Conservation (phyloP, 2,329 filamentous ascomycete genomes). For the Onygena corvina region DNA sequence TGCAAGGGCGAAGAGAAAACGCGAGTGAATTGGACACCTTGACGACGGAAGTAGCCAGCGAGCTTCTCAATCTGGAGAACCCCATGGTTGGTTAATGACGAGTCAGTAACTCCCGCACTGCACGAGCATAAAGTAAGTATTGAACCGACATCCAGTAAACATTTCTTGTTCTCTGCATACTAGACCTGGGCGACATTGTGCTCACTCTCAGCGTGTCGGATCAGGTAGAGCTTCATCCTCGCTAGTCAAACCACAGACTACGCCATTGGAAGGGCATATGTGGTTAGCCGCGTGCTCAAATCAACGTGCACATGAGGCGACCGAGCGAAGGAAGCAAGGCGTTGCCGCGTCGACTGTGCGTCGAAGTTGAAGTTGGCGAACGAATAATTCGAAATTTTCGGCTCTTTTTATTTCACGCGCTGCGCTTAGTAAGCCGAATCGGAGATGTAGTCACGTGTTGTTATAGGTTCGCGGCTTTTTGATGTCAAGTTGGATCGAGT, state of each 20-base stretch:
- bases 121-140: conserved; percentile 6
- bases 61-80: conserved; percentile 41
- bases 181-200: conserved; percentile 60
- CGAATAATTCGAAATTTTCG: not conserved
- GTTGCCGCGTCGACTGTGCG: not conserved
- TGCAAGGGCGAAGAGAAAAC: conserved; percentile 69
- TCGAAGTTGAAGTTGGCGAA: not conserved
- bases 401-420: not conserved
- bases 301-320: not conserved
- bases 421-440: not conserved
- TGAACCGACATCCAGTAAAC: not conserved
- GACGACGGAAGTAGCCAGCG: conserved; percentile 52
- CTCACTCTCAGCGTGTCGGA: conserved; percentile 79
- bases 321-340: not conserved
- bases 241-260: not conserved
- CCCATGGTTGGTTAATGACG: conserved; percentile 26
- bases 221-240: conserved; percentile 55
- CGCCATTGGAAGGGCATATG: not conserved
- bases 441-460: not conserved
- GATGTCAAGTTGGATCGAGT: not conserved
- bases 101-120: not conserved
- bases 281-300: too few species aligned
- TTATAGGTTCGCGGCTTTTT: not conserved
- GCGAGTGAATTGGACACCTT: conserved; percentile 52
- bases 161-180: conserved; percentile 13